Evolutionary conservation across 139 green algal species (phyloP), one percentile per base, ranked within the genome.

Genomic region (Haematococcus sp.): DNA sequence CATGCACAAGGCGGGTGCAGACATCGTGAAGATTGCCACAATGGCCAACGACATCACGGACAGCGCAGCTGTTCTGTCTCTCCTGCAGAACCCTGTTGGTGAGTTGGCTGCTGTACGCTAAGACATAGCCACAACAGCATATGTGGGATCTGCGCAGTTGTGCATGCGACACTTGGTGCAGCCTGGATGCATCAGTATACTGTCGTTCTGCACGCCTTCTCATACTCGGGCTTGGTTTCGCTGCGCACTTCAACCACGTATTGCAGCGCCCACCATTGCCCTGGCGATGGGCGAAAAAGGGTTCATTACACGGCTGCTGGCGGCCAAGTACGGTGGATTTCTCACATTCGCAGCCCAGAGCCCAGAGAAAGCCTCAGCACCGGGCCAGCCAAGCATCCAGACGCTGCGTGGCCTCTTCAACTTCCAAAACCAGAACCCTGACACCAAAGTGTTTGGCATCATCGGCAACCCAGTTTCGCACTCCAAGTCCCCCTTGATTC

Each of bases 11-110:
- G 78, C 77, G 1, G 94, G 92, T 1, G 92, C 91, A 2, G 89
- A 98, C 81, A 89, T 98, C 28, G 91, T 91, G 51, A 98, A 98
- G 83, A 86, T 99, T 59, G 95, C 94, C 1, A 91, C 88, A 16
- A 97, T 90, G 55, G 96, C 91, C 9, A 88, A 83, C 17, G 87
- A 96, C 81, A 93, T 97, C 55, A 78, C 73, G 0, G 94, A 98
- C 71, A 75, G 83, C 1, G 68, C 71, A 2, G 71, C 77, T 43
- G 81, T 99, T 76, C 86, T 98, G 63, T 76, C 76, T 3, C 78
- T 97, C 65, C 79, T 94, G 46, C 63, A 84, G 60, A 49, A 84
- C 54, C 69, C 76, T 30, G 2, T 35, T 43, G 75, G 68, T 75
- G 25, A 56, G 46, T 78, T 30, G 22, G 65, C 22, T 33, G 19